Conservation (phyloP, 495 filamentous ascomycete species). For the Neurospora sp. region DNA sequence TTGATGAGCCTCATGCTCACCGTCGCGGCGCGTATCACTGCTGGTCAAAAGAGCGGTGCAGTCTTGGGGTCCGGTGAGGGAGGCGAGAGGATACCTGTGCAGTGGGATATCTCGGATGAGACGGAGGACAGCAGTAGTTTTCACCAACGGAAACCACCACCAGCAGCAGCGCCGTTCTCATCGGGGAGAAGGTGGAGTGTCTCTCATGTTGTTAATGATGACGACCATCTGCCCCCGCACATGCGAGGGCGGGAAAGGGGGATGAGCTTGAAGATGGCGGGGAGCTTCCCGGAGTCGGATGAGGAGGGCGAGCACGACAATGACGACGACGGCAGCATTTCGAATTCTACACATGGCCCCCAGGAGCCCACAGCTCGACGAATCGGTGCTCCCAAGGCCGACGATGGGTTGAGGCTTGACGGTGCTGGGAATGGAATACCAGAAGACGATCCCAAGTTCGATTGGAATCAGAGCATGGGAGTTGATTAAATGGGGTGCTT, state of each 20-base stretch:
- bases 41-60: conserved; percentile 48
- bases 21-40: conserved; percentile 64
- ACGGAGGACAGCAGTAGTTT: conserved; percentile 16
- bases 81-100: conserved; percentile 41
- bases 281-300: conserved; percentile 19
- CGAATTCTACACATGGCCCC: not conserved
- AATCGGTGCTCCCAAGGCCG: not conserved
- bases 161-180: conserved; percentile 5
- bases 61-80: conserved; percentile 37
- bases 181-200: conserved; percentile 1
- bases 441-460: not conserved
- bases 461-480: conserved; percentile 22
- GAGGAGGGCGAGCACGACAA: conserved; percentile 6
- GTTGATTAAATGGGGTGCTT: conserved; percentile 19
- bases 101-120: conserved; percentile 46
- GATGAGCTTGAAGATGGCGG: conserved; percentile 15
- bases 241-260: not conserved
- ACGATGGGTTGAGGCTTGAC: not conserved
- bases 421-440: not conserved
- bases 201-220: not conserved
- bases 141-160: conserved; percentile 14
- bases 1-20: conserved; percentile 68
- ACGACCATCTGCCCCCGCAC: not conserved
- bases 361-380: not conserved
- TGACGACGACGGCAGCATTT: not conserved